These are phyloP conservation scores for Mycena polygramma DNA, from an alignment of 768 basidiomycete genomes.

Conservation along the genomic window DNA sequence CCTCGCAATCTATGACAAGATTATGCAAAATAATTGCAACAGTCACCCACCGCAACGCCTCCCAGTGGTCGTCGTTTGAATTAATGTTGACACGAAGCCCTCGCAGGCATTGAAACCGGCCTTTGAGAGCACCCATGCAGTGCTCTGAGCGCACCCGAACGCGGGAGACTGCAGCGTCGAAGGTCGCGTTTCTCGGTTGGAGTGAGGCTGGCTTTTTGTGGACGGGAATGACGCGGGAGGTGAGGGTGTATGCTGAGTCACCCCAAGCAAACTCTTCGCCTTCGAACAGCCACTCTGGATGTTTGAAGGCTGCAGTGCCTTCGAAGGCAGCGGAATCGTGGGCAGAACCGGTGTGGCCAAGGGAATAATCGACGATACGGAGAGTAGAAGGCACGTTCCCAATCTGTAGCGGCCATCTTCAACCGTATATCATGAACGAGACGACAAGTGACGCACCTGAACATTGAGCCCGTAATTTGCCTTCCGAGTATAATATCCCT, in stretches of 20 bases:
- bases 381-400: constrained; percentile 49
- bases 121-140: constrained; percentile 53
- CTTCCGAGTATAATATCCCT: constrained; percentile 52
- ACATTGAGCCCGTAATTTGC: constrained; percentile 52
- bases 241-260: constrained; percentile 45
- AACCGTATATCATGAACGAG: not conserved
- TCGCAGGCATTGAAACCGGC: constrained; percentile 49
- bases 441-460: constrained; percentile 40
- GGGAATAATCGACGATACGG: constrained; percentile 47
- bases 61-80: constrained; percentile 42
- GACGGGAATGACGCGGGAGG: constrained; percentile 44
- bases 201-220: constrained; percentile 48
- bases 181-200: constrained; percentile 43
- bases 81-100: constrained; percentile 48
- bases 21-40: constrained; percentile 48
- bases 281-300: constrained; percentile 44
- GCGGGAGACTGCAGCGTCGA: constrained; percentile 44
- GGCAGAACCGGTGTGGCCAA: constrained; percentile 50
- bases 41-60: constrained; percentile 47
- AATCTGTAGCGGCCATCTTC: constrained; percentile 42
- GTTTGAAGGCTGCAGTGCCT: constrained; percentile 41
- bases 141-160: constrained; percentile 52
- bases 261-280: constrained; percentile 45
- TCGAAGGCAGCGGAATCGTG: constrained; percentile 52
- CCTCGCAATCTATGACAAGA: constrained; percentile 44